Percentiles rank a stretch among this genome's conserved stretches.
Evolutionary conservation across 2,329 filamentous ascomycete genomes (phyloP).

Genomic region (Fusarium nematophilum): DNA sequence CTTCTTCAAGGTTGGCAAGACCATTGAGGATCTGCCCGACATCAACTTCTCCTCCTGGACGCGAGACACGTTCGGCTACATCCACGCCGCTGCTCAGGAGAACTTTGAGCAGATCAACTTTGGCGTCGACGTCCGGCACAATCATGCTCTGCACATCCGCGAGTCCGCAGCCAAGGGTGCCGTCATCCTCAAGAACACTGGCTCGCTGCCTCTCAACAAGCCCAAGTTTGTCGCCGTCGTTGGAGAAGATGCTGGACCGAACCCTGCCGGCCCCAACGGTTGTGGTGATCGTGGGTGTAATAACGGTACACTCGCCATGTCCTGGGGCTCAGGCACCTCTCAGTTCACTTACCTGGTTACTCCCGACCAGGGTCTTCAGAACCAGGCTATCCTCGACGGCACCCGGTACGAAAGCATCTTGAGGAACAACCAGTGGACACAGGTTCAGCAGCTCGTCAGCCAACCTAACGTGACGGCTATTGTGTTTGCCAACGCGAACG

Average conservation of each 20-base stretch:
- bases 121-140: constrained; percentile 83
- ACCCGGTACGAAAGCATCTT: constrained; percentile 74
- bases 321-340: constrained; percentile 81
- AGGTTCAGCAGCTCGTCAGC: constrained; percentile 70
- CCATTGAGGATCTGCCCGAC: constrained; percentile 57
- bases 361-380: constrained; percentile 76
- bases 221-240: constrained; percentile 82
- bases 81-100: constrained; percentile 71
- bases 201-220: constrained; percentile 79
- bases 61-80: constrained; percentile 76
- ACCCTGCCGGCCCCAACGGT: constrained; percentile 80
- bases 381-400: constrained; percentile 69
- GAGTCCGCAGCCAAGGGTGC: constrained; percentile 82
- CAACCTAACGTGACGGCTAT: constrained; percentile 77
- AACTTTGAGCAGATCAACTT: constrained; percentile 78
- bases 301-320: constrained; percentile 75
- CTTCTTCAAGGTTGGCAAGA: constrained; percentile 74
- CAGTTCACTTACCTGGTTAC: constrained; percentile 82
- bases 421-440: constrained; percentile 70
- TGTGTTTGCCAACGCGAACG: constrained; percentile 89
- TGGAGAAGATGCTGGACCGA: constrained; percentile 85
- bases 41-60: constrained; percentile 95
- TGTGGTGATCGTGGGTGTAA: constrained; percentile 76
- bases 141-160: constrained; percentile 80
- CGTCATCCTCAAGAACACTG: constrained; percentile 89